Conservation (phyloP, 1,139 yeast species). For the Taphrina wiesneri region DNA sequence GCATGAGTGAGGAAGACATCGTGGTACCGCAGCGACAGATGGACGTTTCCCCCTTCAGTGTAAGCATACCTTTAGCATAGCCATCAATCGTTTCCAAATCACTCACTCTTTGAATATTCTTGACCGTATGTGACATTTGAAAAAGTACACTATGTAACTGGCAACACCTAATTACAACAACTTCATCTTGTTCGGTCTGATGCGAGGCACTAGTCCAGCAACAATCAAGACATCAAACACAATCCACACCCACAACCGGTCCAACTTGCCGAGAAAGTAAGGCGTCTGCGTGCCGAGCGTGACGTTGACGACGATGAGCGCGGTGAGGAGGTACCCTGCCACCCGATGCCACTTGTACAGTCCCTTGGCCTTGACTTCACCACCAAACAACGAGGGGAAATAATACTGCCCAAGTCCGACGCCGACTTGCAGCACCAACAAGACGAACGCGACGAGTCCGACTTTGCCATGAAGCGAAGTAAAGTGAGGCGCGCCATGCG, state of each 20-base stretch:
- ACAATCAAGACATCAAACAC: conserved; percentile 29
- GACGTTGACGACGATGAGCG: conserved; percentile 40
- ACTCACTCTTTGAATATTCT: too few relatives aligned
- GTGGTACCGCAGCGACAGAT: not conserved
- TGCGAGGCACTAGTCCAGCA: conserved; percentile 35
- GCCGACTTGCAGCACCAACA: conserved; percentile 39
- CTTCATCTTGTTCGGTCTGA: conserved; percentile 34
- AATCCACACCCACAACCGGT: conserved; percentile 31
- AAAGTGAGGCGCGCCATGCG: conserved; percentile 42
- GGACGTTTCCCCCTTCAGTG: too few relatives aligned
- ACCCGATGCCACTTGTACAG: conserved; percentile 45
- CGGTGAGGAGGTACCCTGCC: conserved; percentile 43
- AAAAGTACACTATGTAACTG: too few relatives aligned
- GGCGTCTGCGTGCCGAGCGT: conserved; percentile 43
- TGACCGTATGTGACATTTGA: too few relatives aligned
- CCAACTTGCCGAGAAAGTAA: conserved; percentile 33
- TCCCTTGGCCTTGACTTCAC: conserved; percentile 42
- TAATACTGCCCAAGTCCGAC: conserved; percentile 43
- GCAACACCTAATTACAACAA: not conserved
- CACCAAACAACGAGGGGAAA: conserved; percentile 43
- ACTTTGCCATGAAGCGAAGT: conserved; percentile 44
- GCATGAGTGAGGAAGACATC: not conserved
- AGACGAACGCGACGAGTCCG: conserved; percentile 42
- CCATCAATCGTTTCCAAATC: too few relatives aligned
- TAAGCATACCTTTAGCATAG: not conserved